These are phyloP conservation scores for Hepatocystis sp. DNA, from an alignment of 169 alveolate species.

Conservation along the genomic window DNA sequence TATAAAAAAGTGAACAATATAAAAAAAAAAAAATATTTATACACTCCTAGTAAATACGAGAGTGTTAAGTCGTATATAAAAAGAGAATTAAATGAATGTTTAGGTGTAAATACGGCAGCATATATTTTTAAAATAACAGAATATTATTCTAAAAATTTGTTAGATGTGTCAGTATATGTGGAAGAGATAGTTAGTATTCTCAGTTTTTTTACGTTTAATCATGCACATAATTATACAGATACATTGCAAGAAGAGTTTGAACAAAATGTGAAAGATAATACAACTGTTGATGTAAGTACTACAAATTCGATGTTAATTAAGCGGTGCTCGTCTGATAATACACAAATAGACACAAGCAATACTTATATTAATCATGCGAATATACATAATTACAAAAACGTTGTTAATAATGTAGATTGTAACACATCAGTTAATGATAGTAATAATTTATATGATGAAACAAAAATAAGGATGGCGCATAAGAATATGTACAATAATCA, in stretches of 20 bases:
- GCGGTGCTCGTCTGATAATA: no score
- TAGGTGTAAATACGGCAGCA: slow-evolving; percentile 50
- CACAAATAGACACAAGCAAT: no score
- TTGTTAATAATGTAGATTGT: no score
- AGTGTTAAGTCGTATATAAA: slow-evolving; percentile 49
- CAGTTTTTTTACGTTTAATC: slow-evolving; percentile 53
- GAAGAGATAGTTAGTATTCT: slow-evolving; percentile 38
- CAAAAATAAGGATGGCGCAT: no score
- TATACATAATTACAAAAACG: no score
- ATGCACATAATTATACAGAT: slow-evolving; percentile 8
- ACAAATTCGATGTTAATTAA: no score
- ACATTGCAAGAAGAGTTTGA: not conserved
- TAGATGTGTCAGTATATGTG: slow-evolving; percentile 66
- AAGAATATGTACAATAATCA: no score
- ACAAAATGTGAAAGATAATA: not conserved
- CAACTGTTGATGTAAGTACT: no score
- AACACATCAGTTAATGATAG: no score
- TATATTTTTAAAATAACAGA: slow-evolving; percentile 49
- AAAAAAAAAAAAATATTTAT: slow-evolving; percentile 42
- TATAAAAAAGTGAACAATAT: slow-evolving; percentile 43
- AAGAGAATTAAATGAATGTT: slow-evolving; percentile 60
- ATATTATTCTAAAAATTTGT: slow-evolving; percentile 19
- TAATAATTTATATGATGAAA: no score
- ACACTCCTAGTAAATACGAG: slow-evolving; percentile 58
- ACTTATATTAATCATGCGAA: no score